Evolutionary conservation across 2,329 filamentous ascomycete species (phyloP).

Genomic region (Pseudocercospora ulei): DNA sequence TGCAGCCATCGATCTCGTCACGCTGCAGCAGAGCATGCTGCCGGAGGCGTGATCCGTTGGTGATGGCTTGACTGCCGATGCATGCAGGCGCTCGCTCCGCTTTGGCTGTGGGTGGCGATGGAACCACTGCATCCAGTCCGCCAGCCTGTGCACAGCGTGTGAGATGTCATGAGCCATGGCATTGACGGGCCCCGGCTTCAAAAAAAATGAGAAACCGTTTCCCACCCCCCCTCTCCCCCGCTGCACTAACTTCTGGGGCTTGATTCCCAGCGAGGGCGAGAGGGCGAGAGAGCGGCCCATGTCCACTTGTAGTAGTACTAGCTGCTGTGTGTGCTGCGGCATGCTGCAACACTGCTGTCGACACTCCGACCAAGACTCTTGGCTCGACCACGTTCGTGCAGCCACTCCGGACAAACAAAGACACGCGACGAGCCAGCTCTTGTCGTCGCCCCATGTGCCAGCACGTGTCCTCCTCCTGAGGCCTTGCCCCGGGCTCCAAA

Average conservation of each 20-base stretch:
- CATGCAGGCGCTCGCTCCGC: slow-evolving; percentile 8
- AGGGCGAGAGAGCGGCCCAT: slow-evolving; percentile 3
- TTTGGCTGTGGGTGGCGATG: slow-evolving; percentile 5
- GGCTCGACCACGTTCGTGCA: not conserved
- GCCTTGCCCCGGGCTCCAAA: not conserved
- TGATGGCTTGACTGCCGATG: slow-evolving; percentile 10
- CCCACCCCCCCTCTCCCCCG: slow-evolving; percentile 1
- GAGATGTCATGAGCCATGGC: slow-evolving; percentile 10
- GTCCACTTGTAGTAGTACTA: slow-evolving; percentile 6
- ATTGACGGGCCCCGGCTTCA: slow-evolving; percentile 7
- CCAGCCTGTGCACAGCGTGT: not conserved
- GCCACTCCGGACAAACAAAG: not conserved
- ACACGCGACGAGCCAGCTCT: slow-evolving; percentile 3
- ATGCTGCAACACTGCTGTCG: no score
- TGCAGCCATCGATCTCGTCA: slow-evolving; percentile 3
- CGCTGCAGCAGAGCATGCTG: slow-evolving; percentile 6
- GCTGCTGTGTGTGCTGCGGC: slow-evolving; percentile 4
- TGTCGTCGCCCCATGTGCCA: slow-evolving; percentile 7
- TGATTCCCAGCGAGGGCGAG: no score
- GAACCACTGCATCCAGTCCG: slow-evolving; percentile 5
- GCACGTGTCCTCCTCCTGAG: slow-evolving; percentile 8
- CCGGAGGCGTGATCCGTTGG: slow-evolving; percentile 4
- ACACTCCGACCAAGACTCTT: not conserved
- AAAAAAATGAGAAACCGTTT: slow-evolving; percentile 4
- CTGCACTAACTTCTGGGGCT: slow-evolving; percentile 7